Conservation (phyloP, 164 flowering plant species). For the Umbilicus rupestris region DNA sequence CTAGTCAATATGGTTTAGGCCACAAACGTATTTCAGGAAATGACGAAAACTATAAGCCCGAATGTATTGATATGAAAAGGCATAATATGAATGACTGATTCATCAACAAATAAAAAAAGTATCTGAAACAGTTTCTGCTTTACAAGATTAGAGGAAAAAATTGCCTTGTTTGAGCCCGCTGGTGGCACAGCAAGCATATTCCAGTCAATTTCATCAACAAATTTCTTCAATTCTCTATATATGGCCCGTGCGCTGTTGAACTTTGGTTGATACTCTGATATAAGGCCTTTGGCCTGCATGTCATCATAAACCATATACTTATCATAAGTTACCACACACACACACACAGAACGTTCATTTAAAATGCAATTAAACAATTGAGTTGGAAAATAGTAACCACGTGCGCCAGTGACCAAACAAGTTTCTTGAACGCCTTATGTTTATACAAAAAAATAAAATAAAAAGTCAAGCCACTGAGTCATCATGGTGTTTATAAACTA, state of each 20-base stretch:
- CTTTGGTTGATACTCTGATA: conserved; percentile 94
- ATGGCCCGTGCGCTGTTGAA: conserved; percentile 96
- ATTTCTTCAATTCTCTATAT: conserved; percentile 84
- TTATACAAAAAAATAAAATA: not conserved
- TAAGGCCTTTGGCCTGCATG: conserved; percentile 84
- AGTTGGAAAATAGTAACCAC: not conserved
- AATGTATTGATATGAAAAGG: not conserved
- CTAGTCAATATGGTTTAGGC: not conserved
- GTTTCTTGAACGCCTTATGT: not conserved
- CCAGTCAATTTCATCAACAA: conserved; percentile 91
- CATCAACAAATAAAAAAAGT: not conserved
- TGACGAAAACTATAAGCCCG: not conserved
- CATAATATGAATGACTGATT: not conserved
- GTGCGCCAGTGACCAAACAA: not conserved
- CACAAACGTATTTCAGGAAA: not conserved
- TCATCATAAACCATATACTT: conserved; percentile 7
- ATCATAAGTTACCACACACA: not conserved
- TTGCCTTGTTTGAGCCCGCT: conserved; percentile 77
- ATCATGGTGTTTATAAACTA: not conserved
- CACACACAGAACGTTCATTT: not conserved
- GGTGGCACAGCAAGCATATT: conserved; percentile 96
- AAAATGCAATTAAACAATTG: not conserved
- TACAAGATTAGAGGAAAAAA: conserved; percentile 1
- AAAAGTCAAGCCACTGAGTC: not conserved
- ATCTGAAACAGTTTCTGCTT: not conserved